phyloP scores from a whole-genome alignment of 75 land plant species.

The Cupressus sempervirens region DNA sequence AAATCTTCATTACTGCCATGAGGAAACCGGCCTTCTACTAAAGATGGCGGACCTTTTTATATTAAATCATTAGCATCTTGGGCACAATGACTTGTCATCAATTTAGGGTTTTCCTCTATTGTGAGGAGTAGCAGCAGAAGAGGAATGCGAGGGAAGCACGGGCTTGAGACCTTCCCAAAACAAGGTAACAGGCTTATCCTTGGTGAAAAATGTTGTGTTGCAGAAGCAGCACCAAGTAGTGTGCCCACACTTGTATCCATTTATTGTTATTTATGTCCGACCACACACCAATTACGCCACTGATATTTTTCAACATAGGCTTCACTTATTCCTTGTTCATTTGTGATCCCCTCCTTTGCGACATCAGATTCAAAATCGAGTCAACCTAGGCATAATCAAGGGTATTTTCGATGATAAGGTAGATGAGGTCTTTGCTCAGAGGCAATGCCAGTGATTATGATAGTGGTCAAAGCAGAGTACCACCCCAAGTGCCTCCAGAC shows the following conservation, averaged over 20 bases:
- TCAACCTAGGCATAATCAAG: too few species aligned
- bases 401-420: too few species aligned
- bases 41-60: neutral
- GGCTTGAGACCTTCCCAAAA: conserved; percentile 78
- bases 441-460: too few species aligned
- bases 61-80: neutral
- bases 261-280: too few species aligned
- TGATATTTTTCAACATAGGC: too few species aligned
- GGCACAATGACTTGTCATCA: neutral
- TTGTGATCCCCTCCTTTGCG: too few species aligned
- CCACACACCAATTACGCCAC: too few species aligned
- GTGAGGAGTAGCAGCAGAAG: neutral
- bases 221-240: conserved; percentile 80
- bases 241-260: conserved; percentile 70
- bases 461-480: too few species aligned
- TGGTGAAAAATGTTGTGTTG: conserved; percentile 78
- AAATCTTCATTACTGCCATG: neutral
- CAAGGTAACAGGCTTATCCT: conserved; percentile 80
- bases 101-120: neutral
- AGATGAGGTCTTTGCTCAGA: too few species aligned
- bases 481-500: too few species aligned
- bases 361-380: too few species aligned
- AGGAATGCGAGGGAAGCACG: neutral
- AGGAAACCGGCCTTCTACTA: neutral
- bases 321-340: too few species aligned